phyloP scores from a whole-genome alignment of 768 basidiomycete genomes.

The Termitomyces sp. region DNA sequence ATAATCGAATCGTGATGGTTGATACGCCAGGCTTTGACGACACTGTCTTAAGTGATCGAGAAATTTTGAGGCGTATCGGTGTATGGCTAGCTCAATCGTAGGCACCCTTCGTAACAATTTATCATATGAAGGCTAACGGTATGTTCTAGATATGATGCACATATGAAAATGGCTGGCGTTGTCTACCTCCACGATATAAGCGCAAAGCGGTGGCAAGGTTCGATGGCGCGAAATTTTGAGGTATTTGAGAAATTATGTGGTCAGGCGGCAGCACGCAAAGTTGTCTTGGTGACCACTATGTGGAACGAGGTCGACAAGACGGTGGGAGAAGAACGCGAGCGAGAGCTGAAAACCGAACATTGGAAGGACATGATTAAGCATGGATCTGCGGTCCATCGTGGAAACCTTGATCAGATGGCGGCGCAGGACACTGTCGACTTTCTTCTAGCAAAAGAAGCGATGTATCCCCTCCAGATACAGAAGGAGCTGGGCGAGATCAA shows the following conservation, averaged over 20 bases:
- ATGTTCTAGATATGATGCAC: conserved; percentile 9
- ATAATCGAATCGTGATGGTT: conserved; percentile 17
- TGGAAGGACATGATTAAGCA: conserved; percentile 11
- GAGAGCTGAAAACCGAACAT: conserved; percentile 1
- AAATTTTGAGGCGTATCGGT: conserved; percentile 20
- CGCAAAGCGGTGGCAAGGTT: conserved; percentile 7
- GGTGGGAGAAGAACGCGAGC: conserved; percentile 6
- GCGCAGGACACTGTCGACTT: conserved; percentile 12
- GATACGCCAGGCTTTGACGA: conserved; percentile 24
- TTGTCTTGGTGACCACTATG: conserved; percentile 14
- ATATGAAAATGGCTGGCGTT: conserved; percentile 15
- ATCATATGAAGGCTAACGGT: background rate
- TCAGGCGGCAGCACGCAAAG: conserved; percentile 8
- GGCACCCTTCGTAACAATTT: background rate
- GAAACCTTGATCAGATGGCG: conserved; percentile 4
- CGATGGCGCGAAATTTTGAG: conserved; percentile 12
- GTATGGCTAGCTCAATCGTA: conserved; percentile 22
- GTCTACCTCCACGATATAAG: conserved; percentile 15
- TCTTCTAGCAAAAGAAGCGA: conserved; percentile 13
- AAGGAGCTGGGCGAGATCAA: conserved; percentile 9
- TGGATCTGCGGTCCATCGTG: conserved; percentile 8
- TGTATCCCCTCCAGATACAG: conserved; percentile 9
- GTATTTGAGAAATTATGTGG: conserved; percentile 15
- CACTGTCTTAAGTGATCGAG: conserved; percentile 15
- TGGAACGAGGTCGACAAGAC: conserved; percentile 4